These are phyloP conservation scores for Arctium minus DNA, from an alignment of 129 eudicot genomes.

Conservation along the genomic window DNA sequence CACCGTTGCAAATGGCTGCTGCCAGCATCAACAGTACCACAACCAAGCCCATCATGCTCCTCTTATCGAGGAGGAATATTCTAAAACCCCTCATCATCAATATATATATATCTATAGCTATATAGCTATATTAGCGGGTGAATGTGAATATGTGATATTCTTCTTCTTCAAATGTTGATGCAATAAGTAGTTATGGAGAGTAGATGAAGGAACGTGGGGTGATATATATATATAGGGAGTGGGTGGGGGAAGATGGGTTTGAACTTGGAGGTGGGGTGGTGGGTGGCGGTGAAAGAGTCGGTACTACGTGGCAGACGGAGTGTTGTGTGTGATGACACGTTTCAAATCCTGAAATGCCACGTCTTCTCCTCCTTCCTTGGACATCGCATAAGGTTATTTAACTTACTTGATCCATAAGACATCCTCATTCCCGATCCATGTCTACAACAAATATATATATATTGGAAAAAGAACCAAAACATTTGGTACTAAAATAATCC, in stretches of 20 bases:
- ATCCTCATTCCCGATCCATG: neutral
- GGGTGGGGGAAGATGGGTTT: neutral
- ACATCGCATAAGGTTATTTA: neutral
- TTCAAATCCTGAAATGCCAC: constrained; percentile 8
- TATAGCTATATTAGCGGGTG: no score
- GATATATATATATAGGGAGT: neutral
- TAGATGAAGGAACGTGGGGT: neutral
- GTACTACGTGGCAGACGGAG: neutral
- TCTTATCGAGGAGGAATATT: neutral
- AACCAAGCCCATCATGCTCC: neutral
- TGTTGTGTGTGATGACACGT: constrained; percentile 6
- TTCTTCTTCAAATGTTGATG: neutral
- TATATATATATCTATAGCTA: neutral
- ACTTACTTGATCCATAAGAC: neutral
- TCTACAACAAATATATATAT: no score
- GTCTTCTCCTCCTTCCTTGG: neutral
- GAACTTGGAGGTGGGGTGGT: neutral
- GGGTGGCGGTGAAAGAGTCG: neutral
- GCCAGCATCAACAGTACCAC: constrained; percentile 3
- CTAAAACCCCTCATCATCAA: neutral
- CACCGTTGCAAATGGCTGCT: constrained; percentile 14
- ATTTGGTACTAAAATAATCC: no score
- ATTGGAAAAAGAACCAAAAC: no score
- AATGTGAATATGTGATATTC: no score
- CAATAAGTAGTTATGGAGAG: neutral